A percentile compares a stretch with the other conserved stretches of the same genome.
Conservation (phyloP, 2,329 filamentous ascomycete species). For the Aspergillus sp. region DNA sequence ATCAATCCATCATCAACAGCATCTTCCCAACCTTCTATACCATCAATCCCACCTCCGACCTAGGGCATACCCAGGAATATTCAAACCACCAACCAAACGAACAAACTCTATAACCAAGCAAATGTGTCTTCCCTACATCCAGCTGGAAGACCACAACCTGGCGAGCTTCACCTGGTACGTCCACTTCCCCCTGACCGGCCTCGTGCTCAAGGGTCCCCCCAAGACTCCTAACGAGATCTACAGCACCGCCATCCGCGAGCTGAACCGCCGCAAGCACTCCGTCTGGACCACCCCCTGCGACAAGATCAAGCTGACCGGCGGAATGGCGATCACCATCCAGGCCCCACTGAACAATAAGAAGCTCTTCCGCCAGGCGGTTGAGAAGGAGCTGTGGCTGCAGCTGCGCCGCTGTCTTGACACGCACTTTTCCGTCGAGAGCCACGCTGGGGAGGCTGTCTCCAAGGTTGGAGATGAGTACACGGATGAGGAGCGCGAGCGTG, state of each 20-base stretch:
- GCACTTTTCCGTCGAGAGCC: neutral
- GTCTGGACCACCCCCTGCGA: neutral
- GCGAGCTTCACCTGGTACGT: conserved; percentile 5
- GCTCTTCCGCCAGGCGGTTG: neutral
- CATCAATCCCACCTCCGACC: neutral
- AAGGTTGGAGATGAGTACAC: neutral
- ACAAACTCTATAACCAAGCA: neutral
- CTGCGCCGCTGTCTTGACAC: neutral
- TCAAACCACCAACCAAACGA: neutral
- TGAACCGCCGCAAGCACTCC: neutral
- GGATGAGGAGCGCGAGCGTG: too few relatives aligned
- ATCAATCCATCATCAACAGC: neutral
- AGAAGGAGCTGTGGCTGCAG: neutral
- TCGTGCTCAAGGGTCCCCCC: neutral
- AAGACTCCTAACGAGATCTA: conserved; percentile 1
- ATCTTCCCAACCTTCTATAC: neutral
- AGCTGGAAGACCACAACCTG: neutral
- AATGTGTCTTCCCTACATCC: neutral
- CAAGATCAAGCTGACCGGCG: neutral
- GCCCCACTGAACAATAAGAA: neutral
- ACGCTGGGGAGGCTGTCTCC: neutral
- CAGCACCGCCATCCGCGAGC: neutral
- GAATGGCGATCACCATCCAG: neutral
- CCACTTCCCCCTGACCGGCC: conserved; percentile 3
- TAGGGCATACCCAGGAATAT: too few relatives aligned